Evolutionary conservation across 2,329 filamentous ascomycete species (phyloP), one percentile per base, ranked within the genome.

Genomic region (Polychaeton citri): DNA sequence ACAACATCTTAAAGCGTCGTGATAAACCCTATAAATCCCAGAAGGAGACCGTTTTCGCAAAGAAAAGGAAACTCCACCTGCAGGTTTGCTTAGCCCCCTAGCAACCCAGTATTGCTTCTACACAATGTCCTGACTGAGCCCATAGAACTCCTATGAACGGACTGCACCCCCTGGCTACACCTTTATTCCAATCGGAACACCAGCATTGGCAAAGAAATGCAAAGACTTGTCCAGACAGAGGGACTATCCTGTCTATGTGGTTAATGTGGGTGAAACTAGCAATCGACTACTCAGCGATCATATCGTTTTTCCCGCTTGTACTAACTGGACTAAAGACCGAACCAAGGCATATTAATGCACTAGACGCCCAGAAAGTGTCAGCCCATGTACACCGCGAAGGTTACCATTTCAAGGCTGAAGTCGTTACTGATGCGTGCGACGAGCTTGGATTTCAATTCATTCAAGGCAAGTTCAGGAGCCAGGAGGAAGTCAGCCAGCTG

Each of bases 381-480:
- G 66, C 74, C 46, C 72, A 78, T 49, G 66, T 76, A 33, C 67
- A 74, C 45, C 66, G 74, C 28, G 67, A 77, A 42, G 75, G 75
- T 12, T 72, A 74, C 50, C 74, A 78, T 49, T 78, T 79, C 42
- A 71, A 72, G 5, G 67, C 67, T 39, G 59, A 66, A n/a, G 64
- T 77, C 38, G 69, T 79, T 26, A 65, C 68, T 30, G 60, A 68
- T 39, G 71, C 71, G 21, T 76, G 72, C 56, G 52, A 61, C 51
- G 49, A 69, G 60, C 51, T 74, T 51, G 56, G 62, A 60, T 41
- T 60, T 62, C 54, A 48, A 37, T 41, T 45, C 18, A 33, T 38
- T 19, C 33, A 46, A 15, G 40, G 39, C 13, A 37, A 44, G 17
- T 52, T 52, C 31, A 36, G 53, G 21, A 53, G 49, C 30, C 44